Evolutionary conservation across 192 early-diverging fungal species (phyloP), one percentile per base, ranked within the genome.

Genomic region (Entophlyctis luteolus): DNA sequence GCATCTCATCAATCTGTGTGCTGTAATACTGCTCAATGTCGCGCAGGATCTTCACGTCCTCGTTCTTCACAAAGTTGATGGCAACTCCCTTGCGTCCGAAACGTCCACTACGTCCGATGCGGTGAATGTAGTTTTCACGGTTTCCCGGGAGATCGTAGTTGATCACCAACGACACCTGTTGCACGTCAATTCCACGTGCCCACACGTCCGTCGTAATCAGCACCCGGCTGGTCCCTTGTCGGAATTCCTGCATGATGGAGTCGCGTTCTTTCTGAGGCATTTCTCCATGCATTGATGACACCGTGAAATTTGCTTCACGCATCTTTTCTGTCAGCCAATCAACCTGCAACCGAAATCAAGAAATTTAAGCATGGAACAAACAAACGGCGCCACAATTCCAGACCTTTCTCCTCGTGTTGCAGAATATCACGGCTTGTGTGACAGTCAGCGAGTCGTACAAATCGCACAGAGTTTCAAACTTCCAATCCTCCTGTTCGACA

Each of bases 381-480:
- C 39, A n/a, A 42, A 42, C 39, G 10, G 8, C 39, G 39, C 39
- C n/a, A 22, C 45, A 56, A 55, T 20, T 5, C 0, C 49, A 29
- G n/a, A 98, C 65, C 90, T 97, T 99, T 86, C 94, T 91, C 74
- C 93, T 88, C 72, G 95, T 98, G 87, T 99, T 99, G 86, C 95
- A 96, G 88, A 98, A 99, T 74, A 99, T 98, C 72, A 99, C 94
- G 33, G 95, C 95, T 85, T 98, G 95, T 66, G 95, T 93, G 76
- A 97, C 93, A 66, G 90, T 97, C 76, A 99, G 87, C 48, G 94
- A 95, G 73, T 98, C 94, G 86, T 98, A 99, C 63, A 99, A 79
- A 80, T 99, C 96, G 73, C 91, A 93, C 55, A 98, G 80, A 12
- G 95, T 98, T 68, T 98, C 95, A 62, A 96, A 95, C 72, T 98